phyloP scores from a whole-genome alignment of 768 basidiomycete genomes.

The Podaxis sp. region DNA sequence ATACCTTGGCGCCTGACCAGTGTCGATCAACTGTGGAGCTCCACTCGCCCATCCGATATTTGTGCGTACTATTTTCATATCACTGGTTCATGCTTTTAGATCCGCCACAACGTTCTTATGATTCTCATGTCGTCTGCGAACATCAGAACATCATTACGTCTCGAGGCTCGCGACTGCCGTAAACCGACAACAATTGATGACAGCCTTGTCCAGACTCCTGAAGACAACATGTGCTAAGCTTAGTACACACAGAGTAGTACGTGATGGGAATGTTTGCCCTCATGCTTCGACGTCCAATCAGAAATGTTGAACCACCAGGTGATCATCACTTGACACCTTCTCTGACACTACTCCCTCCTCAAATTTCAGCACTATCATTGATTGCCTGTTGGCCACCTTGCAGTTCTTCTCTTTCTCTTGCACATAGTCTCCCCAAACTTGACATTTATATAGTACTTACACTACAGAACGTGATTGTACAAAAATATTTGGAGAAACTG shows the following conservation, averaged over 20 bases:
- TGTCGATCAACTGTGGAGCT: not conserved
- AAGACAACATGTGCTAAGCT: not conserved
- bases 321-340: no score
- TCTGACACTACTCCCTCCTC: no score
- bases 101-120: not conserved
- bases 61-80: not conserved
- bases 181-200: not conserved
- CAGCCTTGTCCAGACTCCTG: not conserved
- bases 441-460: no score
- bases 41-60: not conserved
- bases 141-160: not conserved
- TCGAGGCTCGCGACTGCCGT: slow-evolving; percentile 6
- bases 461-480: no score
- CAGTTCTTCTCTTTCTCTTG: no score
- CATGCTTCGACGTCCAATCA: not conserved
- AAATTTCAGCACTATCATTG: no score
- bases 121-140: not conserved
- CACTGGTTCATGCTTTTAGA: not conserved
- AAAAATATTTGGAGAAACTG: no score
- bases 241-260: not conserved
- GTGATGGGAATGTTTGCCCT: not conserved
- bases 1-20: not conserved
- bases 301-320: not conserved
- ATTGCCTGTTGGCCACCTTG: no score
- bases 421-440: no score